Base-by-base conservation (phyloP, 345 rosid species). In the Anastatica hierochuntica region DNA sequence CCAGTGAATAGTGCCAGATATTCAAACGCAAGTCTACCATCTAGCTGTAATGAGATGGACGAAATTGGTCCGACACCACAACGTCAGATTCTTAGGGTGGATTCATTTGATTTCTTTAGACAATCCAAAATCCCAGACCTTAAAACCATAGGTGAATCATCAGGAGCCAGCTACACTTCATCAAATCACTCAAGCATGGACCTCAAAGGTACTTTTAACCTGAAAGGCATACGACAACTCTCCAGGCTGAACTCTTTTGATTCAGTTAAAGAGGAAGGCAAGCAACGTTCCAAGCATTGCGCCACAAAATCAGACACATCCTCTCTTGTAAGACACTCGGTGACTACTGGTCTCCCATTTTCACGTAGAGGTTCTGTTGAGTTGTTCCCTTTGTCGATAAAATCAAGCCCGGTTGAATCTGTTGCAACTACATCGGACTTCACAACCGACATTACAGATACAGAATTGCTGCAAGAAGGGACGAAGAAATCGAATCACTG, bases 381-480 rank as follows among this genome's bases (percentile, higher is more conserved):
- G 34, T 62, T 77, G 52, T 79, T 77, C 26, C 78, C 82, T 15
- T 13, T 71, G 23, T 66, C 76, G 19, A 58, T 67, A 27, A 72
- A 76, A 47, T 69, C 82, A 1, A 74, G 84, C 58, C 84, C 86
- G 0, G 66, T 64, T 20, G 63, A 60, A 62, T 72, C 79, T n/a
- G 40, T 59, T 52, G 69, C 76, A 16, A 79, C 75, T 62, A 63
- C 64, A 46, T 67, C 79, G 7, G 60, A 61, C 67, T 60, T 52
- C 49, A 48, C 50, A 43, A 15, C 62, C 1, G 66, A 51, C 43
- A 60, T 58, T 33, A 62, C 79, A 13, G 76, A 68, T 58, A 64
- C 76, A 11, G 84, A 73, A 30, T 47, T 73, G 53, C 63, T 49
- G 29, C 66, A 67, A 35, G 74, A 77, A 63, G 70, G 50, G 41